Evolutionary conservation across 345 rosid genomes (phyloP).

Genomic region (Melaleuca quinquenervia): DNA sequence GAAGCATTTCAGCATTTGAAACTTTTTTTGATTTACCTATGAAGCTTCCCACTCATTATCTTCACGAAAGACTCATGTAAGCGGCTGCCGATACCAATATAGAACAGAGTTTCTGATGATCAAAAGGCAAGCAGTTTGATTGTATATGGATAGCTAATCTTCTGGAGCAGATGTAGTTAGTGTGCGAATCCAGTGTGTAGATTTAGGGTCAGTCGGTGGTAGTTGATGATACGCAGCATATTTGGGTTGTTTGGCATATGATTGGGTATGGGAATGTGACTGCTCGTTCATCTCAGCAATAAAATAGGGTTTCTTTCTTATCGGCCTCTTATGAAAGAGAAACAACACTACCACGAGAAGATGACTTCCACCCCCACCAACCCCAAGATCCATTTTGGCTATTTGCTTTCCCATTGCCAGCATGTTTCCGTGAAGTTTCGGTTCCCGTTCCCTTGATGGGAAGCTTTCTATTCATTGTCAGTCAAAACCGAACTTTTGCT

Average conservation of each 20-base stretch:
- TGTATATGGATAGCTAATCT: background rate
- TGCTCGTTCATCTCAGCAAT: background rate
- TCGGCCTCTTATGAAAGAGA: background rate
- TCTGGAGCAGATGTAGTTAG: background rate
- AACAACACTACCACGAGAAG: background rate
- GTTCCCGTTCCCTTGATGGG: background rate
- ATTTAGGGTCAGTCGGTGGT: background rate
- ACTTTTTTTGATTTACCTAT: background rate
- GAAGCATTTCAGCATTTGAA: background rate
- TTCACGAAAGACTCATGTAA: background rate
- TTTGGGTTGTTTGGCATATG: background rate
- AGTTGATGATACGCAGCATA: background rate
- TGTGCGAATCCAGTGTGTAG: background rate
- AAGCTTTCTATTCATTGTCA: background rate
- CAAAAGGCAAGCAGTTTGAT: background rate
- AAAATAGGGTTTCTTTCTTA: background rate
- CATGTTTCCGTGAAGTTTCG: background rate
- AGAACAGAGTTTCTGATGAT: background rate
- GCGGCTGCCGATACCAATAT: background rate
- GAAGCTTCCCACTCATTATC: background rate
- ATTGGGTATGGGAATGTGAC: background rate
- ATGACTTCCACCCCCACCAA: background rate
- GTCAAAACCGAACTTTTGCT: background rate
- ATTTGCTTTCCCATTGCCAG: background rate
- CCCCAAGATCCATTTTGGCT: background rate